phyloP scores from a whole-genome alignment of 164 flowering plant species.

The Liquidambar formosana region DNA sequence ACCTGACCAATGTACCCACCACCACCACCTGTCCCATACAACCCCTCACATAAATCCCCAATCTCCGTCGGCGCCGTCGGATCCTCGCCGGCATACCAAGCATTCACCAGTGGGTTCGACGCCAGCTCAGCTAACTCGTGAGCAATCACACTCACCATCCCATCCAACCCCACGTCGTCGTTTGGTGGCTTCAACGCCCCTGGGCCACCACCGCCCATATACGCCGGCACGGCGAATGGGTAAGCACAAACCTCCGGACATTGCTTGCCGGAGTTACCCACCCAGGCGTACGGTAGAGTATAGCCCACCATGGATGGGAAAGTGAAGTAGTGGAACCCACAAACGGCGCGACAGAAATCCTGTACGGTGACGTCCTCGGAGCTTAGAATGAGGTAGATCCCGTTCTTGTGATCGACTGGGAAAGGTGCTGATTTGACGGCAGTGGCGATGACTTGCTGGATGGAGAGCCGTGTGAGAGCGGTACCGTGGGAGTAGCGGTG shows the following conservation, averaged over 20 bases:
- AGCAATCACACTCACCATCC: constrained; percentile 92
- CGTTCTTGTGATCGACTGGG: constrained; percentile 75
- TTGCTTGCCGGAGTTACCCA: constrained; percentile 81
- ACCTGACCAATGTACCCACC: constrained; percentile 94
- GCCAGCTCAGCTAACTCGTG: constrained; percentile 92
- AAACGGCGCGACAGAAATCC: constrained; percentile 88
- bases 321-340: constrained; percentile 97
- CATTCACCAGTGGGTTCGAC: constrained; percentile 85
- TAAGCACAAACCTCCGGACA: constrained; percentile 80
- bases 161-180: constrained; percentile 77
- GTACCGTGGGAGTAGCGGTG: constrained; percentile 62
- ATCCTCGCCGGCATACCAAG: constrained; percentile 98
- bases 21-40: constrained; percentile 94
- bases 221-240: constrained; percentile 72
- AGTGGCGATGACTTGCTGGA: constrained; percentile 70
- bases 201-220: constrained; percentile 66
- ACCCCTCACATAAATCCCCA: constrained; percentile 88
- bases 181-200: constrained; percentile 67
- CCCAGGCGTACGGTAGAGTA: constrained; percentile 96
- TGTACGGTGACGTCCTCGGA: constrained; percentile 73
- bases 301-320: constrained; percentile 86
- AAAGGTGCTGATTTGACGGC: constrained; percentile 60
- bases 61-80: constrained; percentile 97
- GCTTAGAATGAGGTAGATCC: constrained; percentile 81
- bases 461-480: constrained; percentile 64